Conservation (phyloP, 108 stramenopile genomes). For the Nannochloropsis gaditana region DNA sequence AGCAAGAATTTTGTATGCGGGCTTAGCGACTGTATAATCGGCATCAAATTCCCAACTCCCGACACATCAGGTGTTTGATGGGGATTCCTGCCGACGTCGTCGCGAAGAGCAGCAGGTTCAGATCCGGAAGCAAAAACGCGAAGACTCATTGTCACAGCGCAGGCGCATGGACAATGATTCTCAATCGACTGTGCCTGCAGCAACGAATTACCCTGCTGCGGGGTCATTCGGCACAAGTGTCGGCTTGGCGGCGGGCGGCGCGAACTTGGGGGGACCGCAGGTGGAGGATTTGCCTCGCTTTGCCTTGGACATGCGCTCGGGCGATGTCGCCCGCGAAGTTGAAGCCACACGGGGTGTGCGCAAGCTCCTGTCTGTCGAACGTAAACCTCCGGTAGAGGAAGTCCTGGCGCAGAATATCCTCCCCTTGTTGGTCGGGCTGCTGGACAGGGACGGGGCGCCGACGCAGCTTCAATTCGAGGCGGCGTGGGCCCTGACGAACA, state of each 20-base stretch:
- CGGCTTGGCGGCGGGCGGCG: neutral
- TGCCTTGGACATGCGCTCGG: neutral
- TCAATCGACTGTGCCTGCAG: neutral
- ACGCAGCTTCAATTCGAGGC: slow-evolving; percentile 76
- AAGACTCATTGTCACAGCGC: neutral
- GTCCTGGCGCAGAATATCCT: slow-evolving; percentile 66
- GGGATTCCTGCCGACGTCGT: slow-evolving; percentile 12
- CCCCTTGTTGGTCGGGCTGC: slow-evolving; percentile 62
- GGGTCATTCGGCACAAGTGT: neutral
- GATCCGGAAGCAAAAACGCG: neutral
- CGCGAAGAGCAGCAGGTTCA: slow-evolving; percentile 12
- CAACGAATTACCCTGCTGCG: neutral
- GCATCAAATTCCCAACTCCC: neutral
- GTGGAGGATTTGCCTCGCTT: neutral
- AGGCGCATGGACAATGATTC: neutral
- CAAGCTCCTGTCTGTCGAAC: slow-evolving; percentile 69
- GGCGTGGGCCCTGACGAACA: slow-evolving; percentile 89
- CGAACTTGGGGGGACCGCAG: neutral
- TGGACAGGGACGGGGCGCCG: slow-evolving; percentile 52
- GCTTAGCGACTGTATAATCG: too few relatives aligned
- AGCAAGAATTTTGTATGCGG: too few relatives aligned
- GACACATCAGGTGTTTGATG: neutral
- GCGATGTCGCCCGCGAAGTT: neutral
- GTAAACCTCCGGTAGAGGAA: slow-evolving; percentile 71
- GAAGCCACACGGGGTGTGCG: slow-evolving; percentile 57